These are phyloP conservation scores for Phytopythium aichiense DNA, from an alignment of 352 stramenopile species.

Conservation along the genomic window DNA sequence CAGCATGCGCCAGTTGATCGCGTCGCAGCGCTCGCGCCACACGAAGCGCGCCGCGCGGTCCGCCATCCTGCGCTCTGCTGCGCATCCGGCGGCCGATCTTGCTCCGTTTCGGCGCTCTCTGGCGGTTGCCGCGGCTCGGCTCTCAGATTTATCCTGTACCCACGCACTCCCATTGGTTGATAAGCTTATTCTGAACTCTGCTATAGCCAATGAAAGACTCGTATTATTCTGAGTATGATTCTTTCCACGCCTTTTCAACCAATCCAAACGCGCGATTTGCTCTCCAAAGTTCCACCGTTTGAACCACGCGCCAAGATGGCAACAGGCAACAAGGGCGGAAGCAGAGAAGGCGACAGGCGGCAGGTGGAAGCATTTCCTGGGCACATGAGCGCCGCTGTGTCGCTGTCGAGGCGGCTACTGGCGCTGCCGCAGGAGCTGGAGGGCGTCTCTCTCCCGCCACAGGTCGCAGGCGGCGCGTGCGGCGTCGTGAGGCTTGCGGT, in stretches of 20 bases:
- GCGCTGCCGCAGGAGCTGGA: slow-evolving; percentile 28
- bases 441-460: slow-evolving; percentile 37
- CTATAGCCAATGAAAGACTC: neutral
- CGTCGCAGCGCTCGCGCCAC: slow-evolving; percentile 72
- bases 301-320: neutral
- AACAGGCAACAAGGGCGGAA: neutral
- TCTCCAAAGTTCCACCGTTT: neutral
- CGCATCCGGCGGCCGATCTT: slow-evolving; percentile 3
- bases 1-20: slow-evolving; percentile 70
- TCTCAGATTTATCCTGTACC: neutral
- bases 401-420: slow-evolving; percentile 23
- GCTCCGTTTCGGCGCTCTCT: slow-evolving; percentile 1
- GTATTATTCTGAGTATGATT: neutral
- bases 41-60: slow-evolving; percentile 39
- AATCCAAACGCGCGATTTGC: neutral
- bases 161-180: neutral
- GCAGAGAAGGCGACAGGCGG: neutral
- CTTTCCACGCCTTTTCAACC: neutral
- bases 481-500: slow-evolving; percentile 36
- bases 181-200: neutral
- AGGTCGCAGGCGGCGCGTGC: slow-evolving; percentile 20
- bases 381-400: slow-evolving; percentile 11
- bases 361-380: too few relatives aligned
- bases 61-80: neutral
- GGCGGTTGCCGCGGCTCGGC: neutral